Evolutionary conservation across 805 yeast genomes (phyloP).

Genomic region (Tetrapisispora iriomotensis): DNA sequence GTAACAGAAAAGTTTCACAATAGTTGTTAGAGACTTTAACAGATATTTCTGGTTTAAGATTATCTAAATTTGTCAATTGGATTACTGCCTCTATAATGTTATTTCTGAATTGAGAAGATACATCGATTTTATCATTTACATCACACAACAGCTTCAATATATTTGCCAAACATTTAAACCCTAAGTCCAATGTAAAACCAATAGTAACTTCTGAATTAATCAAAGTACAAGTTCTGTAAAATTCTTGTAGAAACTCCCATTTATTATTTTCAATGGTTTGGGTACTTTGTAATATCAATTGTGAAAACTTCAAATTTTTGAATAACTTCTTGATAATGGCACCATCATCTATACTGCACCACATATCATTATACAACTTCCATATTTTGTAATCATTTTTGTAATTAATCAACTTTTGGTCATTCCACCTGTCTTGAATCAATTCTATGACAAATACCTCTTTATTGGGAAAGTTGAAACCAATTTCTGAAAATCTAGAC

Average conservation of each 20-base stretch:
- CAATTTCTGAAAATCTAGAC: constrained; percentile 29
- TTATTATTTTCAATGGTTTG: constrained; percentile 5
- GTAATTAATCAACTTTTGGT: constrained; percentile 34
- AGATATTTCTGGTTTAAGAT: constrained; percentile 8
- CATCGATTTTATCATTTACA: background rate
- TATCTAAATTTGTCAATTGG: constrained; percentile 15
- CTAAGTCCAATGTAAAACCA: constrained; percentile 20
- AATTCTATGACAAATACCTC: constrained; percentile 49
- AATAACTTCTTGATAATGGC: constrained; percentile 32
- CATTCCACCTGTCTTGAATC: constrained; percentile 50
- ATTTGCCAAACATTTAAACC: constrained; percentile 16
- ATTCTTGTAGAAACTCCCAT: constrained; percentile 7
- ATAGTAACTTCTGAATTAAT: constrained; percentile 20
- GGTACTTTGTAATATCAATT: constrained; percentile 11
- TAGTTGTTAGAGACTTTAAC: constrained; percentile 15
- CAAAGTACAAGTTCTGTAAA: constrained; percentile 12
- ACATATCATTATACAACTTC: constrained; percentile 37
- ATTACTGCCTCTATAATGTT: constrained; percentile 13
- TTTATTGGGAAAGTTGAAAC: constrained; percentile 44
- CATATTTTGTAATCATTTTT: constrained; percentile 38
- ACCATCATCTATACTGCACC: constrained; percentile 28
- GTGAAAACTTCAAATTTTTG: constrained; percentile 34
- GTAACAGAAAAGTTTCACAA: constrained; percentile 14
- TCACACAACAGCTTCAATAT: constrained; percentile 8
- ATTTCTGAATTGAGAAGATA: constrained; percentile 1